A percentile compares a stretch with the other conserved stretches of the same genome.
Conservation (phyloP, 208 protist genomes). For the Trypanosoma lewisi region DNA sequence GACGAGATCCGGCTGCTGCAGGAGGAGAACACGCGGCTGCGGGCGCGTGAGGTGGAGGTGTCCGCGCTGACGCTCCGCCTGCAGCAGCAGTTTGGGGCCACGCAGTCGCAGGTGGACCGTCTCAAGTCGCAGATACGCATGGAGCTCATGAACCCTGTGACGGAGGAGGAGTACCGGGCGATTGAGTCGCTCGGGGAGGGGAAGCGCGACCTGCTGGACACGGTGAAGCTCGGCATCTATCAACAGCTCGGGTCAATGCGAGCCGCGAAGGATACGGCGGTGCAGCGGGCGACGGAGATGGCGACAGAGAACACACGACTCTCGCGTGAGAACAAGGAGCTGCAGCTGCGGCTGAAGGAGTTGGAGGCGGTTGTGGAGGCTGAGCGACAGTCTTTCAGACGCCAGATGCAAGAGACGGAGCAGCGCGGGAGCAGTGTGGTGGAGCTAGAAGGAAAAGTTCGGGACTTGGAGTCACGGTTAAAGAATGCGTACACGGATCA, state of each 20-base stretch:
- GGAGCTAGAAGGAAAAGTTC: conserved; percentile 65
- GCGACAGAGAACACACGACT: conserved; percentile 38
- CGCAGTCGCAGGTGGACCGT: conserved; percentile 82
- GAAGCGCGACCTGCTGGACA: conserved; percentile 76
- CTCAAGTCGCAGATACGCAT: conserved; percentile 74
- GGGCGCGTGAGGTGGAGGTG: conserved; percentile 79
- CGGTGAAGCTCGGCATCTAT: conserved; percentile 82
- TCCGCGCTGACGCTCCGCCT: conserved; percentile 65
- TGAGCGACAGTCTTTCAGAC: conserved; percentile 34
- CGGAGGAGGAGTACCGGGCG: conserved; percentile 68
- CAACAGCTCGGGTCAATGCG: conserved; percentile 65
- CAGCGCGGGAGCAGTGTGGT: conserved; percentile 42
- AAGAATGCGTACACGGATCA: conserved; percentile 62
- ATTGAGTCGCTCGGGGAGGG: conserved; percentile 65
- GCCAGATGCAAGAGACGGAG: conserved; percentile 34
- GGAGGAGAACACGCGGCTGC: conserved; percentile 68
- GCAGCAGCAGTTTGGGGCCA: conserved; percentile 74
- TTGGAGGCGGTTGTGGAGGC: conserved; percentile 34
- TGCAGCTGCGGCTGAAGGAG: conserved; percentile 56
- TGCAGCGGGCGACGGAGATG: conserved; percentile 57
- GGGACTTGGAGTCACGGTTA: conserved; percentile 52
- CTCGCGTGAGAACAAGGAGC: conserved; percentile 49
- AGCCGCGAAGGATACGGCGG: conserved; percentile 49
- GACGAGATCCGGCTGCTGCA: conserved; percentile 62
- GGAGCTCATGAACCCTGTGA: conserved; percentile 71